Percentiles rank a stretch among this genome's conserved stretches.
Evolutionary conservation across 768 basidiomycete genomes (phyloP).

Genomic region (Leccinellum albellum): DNA sequence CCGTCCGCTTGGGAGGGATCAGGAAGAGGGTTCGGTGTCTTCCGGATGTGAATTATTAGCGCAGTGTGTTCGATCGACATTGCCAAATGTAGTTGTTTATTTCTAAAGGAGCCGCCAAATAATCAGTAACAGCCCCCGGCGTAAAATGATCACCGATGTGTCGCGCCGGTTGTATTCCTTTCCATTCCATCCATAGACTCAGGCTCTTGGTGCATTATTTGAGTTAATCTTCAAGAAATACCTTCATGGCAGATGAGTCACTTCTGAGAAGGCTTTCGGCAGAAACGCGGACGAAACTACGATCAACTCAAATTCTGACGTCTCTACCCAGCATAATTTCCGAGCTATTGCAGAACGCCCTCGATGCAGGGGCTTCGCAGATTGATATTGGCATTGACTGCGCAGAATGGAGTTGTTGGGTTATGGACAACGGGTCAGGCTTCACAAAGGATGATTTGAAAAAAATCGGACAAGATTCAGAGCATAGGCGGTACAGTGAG

Average conservation of each 20-base stretch:
- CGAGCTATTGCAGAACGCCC: conserved; percentile 85
- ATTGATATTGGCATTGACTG: conserved; percentile 74
- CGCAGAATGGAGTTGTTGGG: conserved; percentile 79
- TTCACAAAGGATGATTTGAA: conserved; percentile 60
- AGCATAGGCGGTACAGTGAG: conserved; percentile 68
- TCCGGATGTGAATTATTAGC: conserved; percentile 65
- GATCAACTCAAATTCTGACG: conserved; percentile 82
- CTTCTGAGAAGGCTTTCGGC: conserved; percentile 44
- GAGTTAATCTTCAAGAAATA: background rate
- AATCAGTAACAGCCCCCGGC: conserved; percentile 2
- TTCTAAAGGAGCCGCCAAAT: conserved; percentile 22
- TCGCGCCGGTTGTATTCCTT: background rate
- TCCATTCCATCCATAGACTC: background rate
- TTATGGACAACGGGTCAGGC: conserved; percentile 81
- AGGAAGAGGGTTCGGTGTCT: conserved; percentile 78
- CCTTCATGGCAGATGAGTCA: conserved; percentile 19
- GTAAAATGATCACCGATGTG: background rate
- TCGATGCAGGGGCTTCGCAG: conserved; percentile 72
- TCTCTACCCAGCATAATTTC: conserved; percentile 75
- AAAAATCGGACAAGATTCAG: conserved; percentile 47
- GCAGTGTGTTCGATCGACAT: conserved; percentile 15
- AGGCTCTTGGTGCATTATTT: too few species aligned
- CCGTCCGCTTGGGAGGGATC: conserved; percentile 64
- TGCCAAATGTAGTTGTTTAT: conserved; percentile 27
- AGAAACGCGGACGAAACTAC: conserved; percentile 65